Evolutionary conservation across 2,329 filamentous ascomycete species (phyloP), one percentile per base, ranked within the genome.

Genomic region (Didymella lethalis): DNA sequence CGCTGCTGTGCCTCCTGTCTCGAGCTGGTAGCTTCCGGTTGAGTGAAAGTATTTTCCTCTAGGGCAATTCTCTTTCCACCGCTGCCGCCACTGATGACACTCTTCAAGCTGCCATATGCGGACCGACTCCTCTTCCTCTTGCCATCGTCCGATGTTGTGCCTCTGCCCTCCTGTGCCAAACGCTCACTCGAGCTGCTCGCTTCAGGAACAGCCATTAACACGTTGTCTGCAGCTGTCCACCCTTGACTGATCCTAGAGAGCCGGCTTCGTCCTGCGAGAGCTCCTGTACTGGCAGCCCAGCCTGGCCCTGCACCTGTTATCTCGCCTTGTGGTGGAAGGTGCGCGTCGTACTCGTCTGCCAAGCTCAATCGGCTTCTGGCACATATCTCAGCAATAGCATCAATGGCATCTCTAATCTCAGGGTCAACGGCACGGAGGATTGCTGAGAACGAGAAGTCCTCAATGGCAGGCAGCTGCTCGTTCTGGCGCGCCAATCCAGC

Each of bases 371-470:
- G 83, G 72, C 84, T 88, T 59, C 85, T 80, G 3, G 86, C 86
- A 64, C 85, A 86, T 59, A 88, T 87, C 65, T 87, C 85, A 25
- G 86, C 85, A 64, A 88, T 88, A 16, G 84, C 84, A 67, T 88
- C 84, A 52, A 88, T 80, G 10, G 85, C 85, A 14, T 77, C 76
- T 61, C 83, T 78, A 46, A 88, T 85, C 64, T 88, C 85, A 12
- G 84, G 82, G 55, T 87, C 84, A 54, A 86, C 83, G 28, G 84
- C 83, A 25, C 80, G 79, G 14, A 86, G 75, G 58, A 86, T 85
- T 28, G 81, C 80, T 29, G 82, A 82, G 64, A 86, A 86, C 48
- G 82, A 82, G 68, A 86, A 86, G 53, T 83, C 82, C 23, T 83
- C 78, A 18, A 81, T 75, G 3, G 82, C 76, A 8, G 84, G 84